Evolutionary conservation across 2,329 filamentous ascomycete species (phyloP), one percentile per base, ranked within the genome.

Genomic region (Cryphonectria nitschkei): DNA sequence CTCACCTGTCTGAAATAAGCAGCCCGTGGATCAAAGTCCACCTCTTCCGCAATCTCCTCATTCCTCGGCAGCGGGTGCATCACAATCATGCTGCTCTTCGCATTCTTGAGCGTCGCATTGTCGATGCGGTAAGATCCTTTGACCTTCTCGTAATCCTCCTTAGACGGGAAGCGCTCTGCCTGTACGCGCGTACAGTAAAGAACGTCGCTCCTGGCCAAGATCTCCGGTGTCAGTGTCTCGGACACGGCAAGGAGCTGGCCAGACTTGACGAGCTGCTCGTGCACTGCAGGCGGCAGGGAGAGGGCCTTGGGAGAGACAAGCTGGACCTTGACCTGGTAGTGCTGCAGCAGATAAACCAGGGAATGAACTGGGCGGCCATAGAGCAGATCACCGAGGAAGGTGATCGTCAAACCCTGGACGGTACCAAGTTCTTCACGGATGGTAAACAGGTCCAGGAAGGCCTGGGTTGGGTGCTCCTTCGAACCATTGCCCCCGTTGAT

Each of bases 1-100:
- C 93, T 90, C 84, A 97, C 95, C 92, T 99, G 96, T 92, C 96
- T 90, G 84, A 99, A 99, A 85, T 99, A 99, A 69, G 96, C 95
- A 71, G 96, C 96, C 76, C 96, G 86, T 80, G 97, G 94, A 84
- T 99, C 96, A 84, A 97, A 97, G 82, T 99, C 96, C 65, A 99
- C 94, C 85, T 99, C 96, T 83, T 97, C 94, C 46, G 91, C 90
- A 79, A 99, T 91, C 87, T 99, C 96, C 75, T 92, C 90, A 79
- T 98, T 98, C 78, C 96, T 89, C 56, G 96, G 96, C 78, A 99
- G 86, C 70, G 96, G 96, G 83, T 99, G 96, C 90, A 99, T 90
- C 74, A 99, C 93, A 74, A 97, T 89, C 90, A 97, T 98, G 78
- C 92, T 92, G 80, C 87, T 87, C 90, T 99, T 99, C 68, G 96